Evolutionary conservation across 1,284 basidiomycete genomes (phyloP), one percentile per base, ranked within the genome.

Genomic region (Marasmius fiardii): DNA sequence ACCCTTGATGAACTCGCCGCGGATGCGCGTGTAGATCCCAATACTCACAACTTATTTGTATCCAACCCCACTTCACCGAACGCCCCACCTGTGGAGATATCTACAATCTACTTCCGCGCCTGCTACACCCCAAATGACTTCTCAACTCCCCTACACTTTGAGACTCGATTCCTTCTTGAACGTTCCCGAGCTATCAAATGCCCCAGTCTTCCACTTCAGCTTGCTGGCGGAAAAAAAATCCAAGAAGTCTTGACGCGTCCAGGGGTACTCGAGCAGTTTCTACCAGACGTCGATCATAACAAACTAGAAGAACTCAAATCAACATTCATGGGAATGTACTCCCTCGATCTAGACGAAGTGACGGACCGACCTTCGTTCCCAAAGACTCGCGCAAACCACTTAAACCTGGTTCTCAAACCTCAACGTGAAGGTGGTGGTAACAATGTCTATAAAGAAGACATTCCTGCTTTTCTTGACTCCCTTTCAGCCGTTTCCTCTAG

Each of bases 381-480:
- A 78, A 12, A 18, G 26, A 33, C 47, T 31, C 23, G 47, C 10
- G 47, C 47, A 24, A 33, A 31, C 26, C 26, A 45, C 44, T 16
- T 23, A 16, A 45, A 45, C 7, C 86, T 92, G 45, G 97, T 98
- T 2, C 79, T 98, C 50, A 98, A 99, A 70, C 96, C 96, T 0
- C 95, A 98, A 70, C 82, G 95, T 18, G 93, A 99, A 75, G 96
- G 97, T 4, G 96, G 97, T 0, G 96, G 96, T 2, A 97, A 99
- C 70, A 99, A 99, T 66, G 83, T 98, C 23, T 99, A 98, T 74
- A 88, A 91, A 53, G 71, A 74, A 3, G 85, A 90, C 51, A 98
- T 98, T 53, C 92, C 90, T 0, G 63, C 75, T 0, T 94, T 94
- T 70, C 76, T 98, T 2, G 80, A 86, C 5, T 65, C 68, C 1